Evolutionary conservation across 495 filamentous ascomycete genomes (phyloP), one percentile per base, ranked within the genome.

Genomic region (Chlorociboria aeruginascens): DNA sequence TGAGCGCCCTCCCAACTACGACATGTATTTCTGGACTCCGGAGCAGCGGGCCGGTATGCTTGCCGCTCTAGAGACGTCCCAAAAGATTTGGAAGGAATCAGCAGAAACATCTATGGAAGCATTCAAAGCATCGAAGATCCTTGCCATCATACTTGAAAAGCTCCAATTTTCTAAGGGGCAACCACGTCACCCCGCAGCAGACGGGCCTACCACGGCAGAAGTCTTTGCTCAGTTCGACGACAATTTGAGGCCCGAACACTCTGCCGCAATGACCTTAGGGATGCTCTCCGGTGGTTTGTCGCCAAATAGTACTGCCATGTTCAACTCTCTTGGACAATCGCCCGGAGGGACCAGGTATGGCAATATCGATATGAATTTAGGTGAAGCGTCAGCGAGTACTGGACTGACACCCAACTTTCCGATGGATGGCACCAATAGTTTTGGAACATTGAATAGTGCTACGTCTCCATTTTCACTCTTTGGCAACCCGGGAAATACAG

Each of bases 91-190:
- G 88, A 79, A 83, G 31, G 76, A 78, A 12, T 65, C 84, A 13
- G 72, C 75, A 0, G 80, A 90, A 43, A 70, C 79, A 35, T 87
- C 79, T n/a, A 83, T 95, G 63, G 89, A 95, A 51, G 86, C 89
- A 0, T 87, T 79, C 64, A 96, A 95, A 63, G 89, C 86, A 12
- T 76, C 76, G 14, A 75, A 70, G n/a, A 73, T 85, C 11, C 70
- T 96, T 7, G 75, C 75, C 8, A 79, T 92, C 36, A 92, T 94
- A 79, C 65, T 95, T 33, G 69, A 71, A 28, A 88, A 89, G 60
- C 63, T 95, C 46, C 81, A 78, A 43, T 29, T 32, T 28, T 32
- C 43, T 0, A 50, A 45, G 3, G 32, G 11, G 8, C 16, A 30
- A 6, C 65, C 43, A 1, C 11, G 25, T 6, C 61, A 58, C 10